Percentiles rank a stretch among this genome's conserved stretches.
phyloP scores from a whole-genome alignment of 495 filamentous ascomycete species.

The Darksidea phi region DNA sequence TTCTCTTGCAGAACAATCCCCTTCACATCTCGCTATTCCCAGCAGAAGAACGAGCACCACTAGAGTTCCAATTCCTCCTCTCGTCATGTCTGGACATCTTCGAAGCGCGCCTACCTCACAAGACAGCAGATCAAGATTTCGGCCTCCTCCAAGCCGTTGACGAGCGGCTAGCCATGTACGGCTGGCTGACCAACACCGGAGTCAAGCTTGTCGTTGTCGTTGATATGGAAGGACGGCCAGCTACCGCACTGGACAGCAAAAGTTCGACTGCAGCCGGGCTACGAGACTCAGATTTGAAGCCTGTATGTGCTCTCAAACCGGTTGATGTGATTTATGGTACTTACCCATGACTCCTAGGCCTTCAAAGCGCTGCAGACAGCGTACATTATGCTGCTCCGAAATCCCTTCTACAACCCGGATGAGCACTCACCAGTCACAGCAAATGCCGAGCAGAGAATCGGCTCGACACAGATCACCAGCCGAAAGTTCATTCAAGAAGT shows the following conservation, averaged over 20 bases:
- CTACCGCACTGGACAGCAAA: constrained; percentile 38
- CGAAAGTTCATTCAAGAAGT: constrained; percentile 79
- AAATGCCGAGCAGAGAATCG: constrained; percentile 44
- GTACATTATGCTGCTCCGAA: constrained; percentile 84
- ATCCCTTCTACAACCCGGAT: constrained; percentile 93
- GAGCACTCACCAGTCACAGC: constrained; percentile 61
- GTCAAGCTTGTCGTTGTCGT: constrained; percentile 84
- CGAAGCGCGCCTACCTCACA: constrained; percentile 66
- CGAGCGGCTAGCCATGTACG: constrained; percentile 86
- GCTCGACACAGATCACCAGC: constrained; percentile 72
- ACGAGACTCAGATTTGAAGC: constrained; percentile 78
- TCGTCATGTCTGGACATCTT: constrained; percentile 92
- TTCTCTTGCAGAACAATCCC: constrained; percentile 78
- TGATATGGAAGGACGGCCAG: constrained; percentile 69
- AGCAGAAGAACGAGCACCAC: constrained; percentile 56
- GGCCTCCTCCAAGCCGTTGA: constrained; percentile 90
- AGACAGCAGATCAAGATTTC: constrained; percentile 76
- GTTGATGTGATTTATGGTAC: background rate
- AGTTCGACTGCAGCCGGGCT: constrained; percentile 54
- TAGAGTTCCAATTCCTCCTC: constrained; percentile 89
- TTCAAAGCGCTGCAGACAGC: constrained; percentile 89
- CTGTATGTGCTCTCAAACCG: constrained; percentile 49
- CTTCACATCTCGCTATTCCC: constrained; percentile 91
- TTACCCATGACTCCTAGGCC: constrained; percentile 52
- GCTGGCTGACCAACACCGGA: constrained; percentile 96